These are phyloP conservation scores for Amauroascus verrucosus DNA, from an alignment of 2,329 filamentous ascomycete species.

Conservation along the genomic window DNA sequence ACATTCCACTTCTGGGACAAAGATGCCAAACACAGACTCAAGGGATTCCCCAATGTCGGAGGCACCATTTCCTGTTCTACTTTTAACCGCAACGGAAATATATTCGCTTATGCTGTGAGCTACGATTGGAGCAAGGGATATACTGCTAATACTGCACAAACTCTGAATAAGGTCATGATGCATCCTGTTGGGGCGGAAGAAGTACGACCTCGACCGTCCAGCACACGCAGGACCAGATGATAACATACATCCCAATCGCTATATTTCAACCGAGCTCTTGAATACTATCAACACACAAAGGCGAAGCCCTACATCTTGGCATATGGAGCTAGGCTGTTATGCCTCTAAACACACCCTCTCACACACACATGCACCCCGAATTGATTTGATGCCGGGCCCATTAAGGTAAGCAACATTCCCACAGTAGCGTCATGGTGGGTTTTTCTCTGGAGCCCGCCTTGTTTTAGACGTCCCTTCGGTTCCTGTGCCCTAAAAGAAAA, in stretches of 20 bases:
- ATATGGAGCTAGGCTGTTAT: too few relatives aligned
- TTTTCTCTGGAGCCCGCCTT: neutral
- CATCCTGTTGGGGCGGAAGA: constrained; percentile 62
- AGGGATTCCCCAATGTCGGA: constrained; percentile 75
- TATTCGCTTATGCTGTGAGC: constrained; percentile 81
- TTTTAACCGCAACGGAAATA: constrained; percentile 78
- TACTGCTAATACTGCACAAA: constrained; percentile 62
- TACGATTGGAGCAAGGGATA: constrained; percentile 99
- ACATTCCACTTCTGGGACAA: constrained; percentile 77
- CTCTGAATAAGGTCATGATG: constrained; percentile 71
- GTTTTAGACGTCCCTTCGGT: neutral
- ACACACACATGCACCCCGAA: too few relatives aligned
- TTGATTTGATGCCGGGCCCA: neutral
- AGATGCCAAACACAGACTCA: constrained; percentile 76
- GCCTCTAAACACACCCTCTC: too few relatives aligned
- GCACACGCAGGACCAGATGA: constrained; percentile 34
- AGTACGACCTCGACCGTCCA: constrained; percentile 45
- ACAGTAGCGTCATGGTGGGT: neutral
- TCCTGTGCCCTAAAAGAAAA: neutral
- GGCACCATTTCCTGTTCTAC: constrained; percentile 81
- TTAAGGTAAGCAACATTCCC: neutral
- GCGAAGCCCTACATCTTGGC: neutral
- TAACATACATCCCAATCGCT: neutral
- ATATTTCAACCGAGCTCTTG: neutral
- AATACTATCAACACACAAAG: neutral